Evolutionary conservation across 306 rosid species (phyloP).

Genomic region (Cicer bijugum): DNA sequence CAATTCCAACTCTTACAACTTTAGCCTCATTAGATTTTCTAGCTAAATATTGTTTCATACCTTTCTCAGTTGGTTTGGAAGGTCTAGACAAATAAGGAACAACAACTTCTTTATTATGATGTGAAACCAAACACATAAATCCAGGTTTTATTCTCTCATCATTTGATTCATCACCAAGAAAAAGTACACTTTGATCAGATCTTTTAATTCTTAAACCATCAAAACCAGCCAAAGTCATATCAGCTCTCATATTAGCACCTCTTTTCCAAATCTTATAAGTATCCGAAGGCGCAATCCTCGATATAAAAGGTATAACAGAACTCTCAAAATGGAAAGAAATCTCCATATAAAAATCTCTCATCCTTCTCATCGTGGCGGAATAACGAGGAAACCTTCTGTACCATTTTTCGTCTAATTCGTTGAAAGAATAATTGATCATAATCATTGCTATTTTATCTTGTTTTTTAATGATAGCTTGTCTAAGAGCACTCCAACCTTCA

Average conservation of each 20-base stretch:
- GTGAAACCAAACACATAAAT: slow-evolving; percentile 67
- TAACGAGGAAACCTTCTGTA: slow-evolving; percentile 82
- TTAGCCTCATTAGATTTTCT: slow-evolving; percentile 58
- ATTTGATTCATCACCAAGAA: slow-evolving; percentile 82
- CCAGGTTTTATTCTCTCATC: slow-evolving; percentile 65
- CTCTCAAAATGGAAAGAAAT: slow-evolving; percentile 94
- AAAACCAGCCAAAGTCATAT: slow-evolving; percentile 93
- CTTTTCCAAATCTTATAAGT: slow-evolving; percentile 92
- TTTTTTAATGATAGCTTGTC: slow-evolving; percentile 70
- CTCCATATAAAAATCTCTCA: slow-evolving; percentile 95
- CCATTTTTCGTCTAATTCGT: slow-evolving; percentile 70
- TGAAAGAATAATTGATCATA: slow-evolving; percentile 64
- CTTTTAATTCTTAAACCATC: slow-evolving; percentile 93
- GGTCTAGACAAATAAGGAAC: slow-evolving; percentile 57
- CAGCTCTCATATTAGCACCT: slow-evolving; percentile 94
- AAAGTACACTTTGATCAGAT: slow-evolving; percentile 78
- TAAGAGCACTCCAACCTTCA: slow-evolving; percentile 89
- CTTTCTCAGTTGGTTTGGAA: slow-evolving; percentile 58
- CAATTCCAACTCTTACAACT: slow-evolving; percentile 68
- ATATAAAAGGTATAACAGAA: slow-evolving; percentile 92
- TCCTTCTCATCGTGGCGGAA: slow-evolving; percentile 69
- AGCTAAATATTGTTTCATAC: slow-evolving; percentile 52
- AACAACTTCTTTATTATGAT: slow-evolving; percentile 72
- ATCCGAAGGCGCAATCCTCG: slow-evolving; percentile 95
- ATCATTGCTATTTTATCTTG: slow-evolving; percentile 69